A percentile compares a stretch with the other conserved stretches of the same genome.
Conservation (phyloP, 1,284 basidiomycete genomes). For the Irpex sp. region DNA sequence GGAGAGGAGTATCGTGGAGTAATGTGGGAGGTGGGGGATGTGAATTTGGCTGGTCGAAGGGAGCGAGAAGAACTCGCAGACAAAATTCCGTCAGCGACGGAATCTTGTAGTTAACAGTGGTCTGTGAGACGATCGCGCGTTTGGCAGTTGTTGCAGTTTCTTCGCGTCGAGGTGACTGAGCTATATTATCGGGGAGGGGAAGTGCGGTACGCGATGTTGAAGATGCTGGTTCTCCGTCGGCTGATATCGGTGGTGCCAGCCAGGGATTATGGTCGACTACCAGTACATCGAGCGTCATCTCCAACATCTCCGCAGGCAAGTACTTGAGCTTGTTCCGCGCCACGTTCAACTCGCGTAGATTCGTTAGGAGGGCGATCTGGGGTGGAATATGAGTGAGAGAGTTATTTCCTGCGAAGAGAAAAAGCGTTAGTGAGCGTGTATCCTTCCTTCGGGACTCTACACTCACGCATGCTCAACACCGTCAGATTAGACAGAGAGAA, state of each 20-base stretch:
- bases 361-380: slow-evolving; percentile 52
- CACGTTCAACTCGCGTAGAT: slow-evolving; percentile 60
- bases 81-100: slow-evolving; percentile 49
- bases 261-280: slow-evolving; percentile 57
- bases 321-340: slow-evolving; percentile 56
- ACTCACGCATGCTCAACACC: slow-evolving; percentile 54
- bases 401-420: slow-evolving; percentile 46
- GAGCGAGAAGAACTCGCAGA: slow-evolving; percentile 43
- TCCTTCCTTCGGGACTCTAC: neutral
- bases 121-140: slow-evolving; percentile 16
- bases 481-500: slow-evolving; percentile 50
- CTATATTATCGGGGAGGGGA: neutral
- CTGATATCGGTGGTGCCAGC: slow-evolving; percentile 19
- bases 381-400: slow-evolving; percentile 56
- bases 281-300: slow-evolving; percentile 47
- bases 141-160: neutral
- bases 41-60: slow-evolving; percentile 7
- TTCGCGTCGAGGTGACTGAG: neutral
- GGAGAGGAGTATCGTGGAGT: slow-evolving; percentile 13
- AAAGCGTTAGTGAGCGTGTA: neutral
- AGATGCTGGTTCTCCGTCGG: neutral
- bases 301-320: slow-evolving; percentile 62
- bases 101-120: slow-evolving; percentile 26
- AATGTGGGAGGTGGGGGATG: slow-evolving; percentile 13
- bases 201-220: neutral